A percentile compares a stretch with the other conserved stretches of the same genome.
These are phyloP conservation scores for Apophysomyces sp. DNA, from an alignment of 371 early-diverging fungal genomes.

Conservation along the genomic window DNA sequence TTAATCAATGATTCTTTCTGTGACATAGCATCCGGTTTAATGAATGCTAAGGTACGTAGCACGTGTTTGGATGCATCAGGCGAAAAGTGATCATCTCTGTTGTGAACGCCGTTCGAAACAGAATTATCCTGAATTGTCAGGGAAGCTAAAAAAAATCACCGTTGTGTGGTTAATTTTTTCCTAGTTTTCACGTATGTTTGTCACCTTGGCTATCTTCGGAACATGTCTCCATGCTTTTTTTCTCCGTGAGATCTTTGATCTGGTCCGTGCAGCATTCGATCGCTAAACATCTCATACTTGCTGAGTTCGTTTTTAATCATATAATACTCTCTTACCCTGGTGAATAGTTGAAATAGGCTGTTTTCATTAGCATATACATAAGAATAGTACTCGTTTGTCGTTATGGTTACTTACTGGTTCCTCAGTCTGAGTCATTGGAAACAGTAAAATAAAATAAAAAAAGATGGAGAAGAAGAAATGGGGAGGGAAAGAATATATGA, in stretches of 20 bases:
- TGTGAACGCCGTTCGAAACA: neutral
- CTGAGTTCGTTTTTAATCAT: neutral
- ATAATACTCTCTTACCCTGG: neutral
- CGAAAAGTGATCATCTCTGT: neutral
- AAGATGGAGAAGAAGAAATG: too few relatives aligned
- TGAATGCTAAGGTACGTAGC: slow-evolving; percentile 28
- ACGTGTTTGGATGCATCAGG: neutral
- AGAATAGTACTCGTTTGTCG: neutral
- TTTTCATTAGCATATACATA: neutral
- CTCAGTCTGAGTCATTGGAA: neutral
- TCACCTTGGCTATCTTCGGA: neutral
- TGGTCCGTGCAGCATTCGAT: neutral
- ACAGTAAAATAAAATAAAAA: too few relatives aligned
- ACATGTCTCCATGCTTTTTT: neutral
- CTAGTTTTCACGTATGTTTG: neutral
- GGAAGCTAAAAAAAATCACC: neutral
- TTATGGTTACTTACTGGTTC: neutral
- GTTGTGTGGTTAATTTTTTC: neutral
- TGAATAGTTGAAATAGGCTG: neutral
- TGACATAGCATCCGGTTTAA: slow-evolving; percentile 38
- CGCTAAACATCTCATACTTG: neutral
- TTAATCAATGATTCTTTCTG: slow-evolving; percentile 61
- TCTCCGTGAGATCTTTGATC: neutral
- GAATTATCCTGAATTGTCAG: neutral
- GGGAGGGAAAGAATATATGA: neutral